Conservation (phyloP, 1,284 basidiomycete genomes). For the Melampsora larici-populina region DNA sequence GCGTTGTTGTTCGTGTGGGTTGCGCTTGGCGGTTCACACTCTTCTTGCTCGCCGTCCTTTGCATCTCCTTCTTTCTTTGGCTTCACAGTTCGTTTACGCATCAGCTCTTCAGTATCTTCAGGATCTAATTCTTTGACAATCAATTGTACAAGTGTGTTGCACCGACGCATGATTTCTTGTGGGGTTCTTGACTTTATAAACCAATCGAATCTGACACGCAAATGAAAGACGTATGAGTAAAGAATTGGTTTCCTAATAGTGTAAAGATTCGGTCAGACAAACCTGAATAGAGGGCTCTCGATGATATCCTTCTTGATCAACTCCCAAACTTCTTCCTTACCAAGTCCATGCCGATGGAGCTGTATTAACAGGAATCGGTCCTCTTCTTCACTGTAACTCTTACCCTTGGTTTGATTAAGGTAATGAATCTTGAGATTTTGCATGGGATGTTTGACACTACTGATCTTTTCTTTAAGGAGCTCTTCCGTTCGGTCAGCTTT, state of each 20-base stretch:
- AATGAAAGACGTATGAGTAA: background rate
- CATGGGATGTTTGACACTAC: slow-evolving; percentile 78
- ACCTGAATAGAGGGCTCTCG: slow-evolving; percentile 88
- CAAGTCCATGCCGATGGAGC: slow-evolving; percentile 86
- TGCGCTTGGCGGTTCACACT: background rate
- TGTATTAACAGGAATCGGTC: slow-evolving; percentile 91
- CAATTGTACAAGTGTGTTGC: slow-evolving; percentile 81
- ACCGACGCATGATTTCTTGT: slow-evolving; percentile 82
- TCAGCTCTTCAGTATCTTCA: slow-evolving; percentile 41
- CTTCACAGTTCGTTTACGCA: slow-evolving; percentile 31
- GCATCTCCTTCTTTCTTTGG: slow-evolving; percentile 42
- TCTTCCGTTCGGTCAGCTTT: slow-evolving; percentile 47
- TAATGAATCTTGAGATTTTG: slow-evolving; percentile 92
- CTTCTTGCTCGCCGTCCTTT: background rate
- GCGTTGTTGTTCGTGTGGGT: background rate
- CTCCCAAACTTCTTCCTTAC: slow-evolving; percentile 88
- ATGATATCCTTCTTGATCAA: slow-evolving; percentile 93
- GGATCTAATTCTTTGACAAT: slow-evolving; percentile 74
- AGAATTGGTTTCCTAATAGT: background rate
- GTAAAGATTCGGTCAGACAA: background rate
- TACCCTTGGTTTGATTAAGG: slow-evolving; percentile 83
- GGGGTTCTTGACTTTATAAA: slow-evolving; percentile 95
- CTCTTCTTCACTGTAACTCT: slow-evolving; percentile 93
- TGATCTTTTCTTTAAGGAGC: slow-evolving; percentile 72
- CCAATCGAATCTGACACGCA: slow-evolving; percentile 72